Evolutionary conservation across 2,329 filamentous ascomycete species (phyloP).

Genomic region (Fusarium sp.): DNA sequence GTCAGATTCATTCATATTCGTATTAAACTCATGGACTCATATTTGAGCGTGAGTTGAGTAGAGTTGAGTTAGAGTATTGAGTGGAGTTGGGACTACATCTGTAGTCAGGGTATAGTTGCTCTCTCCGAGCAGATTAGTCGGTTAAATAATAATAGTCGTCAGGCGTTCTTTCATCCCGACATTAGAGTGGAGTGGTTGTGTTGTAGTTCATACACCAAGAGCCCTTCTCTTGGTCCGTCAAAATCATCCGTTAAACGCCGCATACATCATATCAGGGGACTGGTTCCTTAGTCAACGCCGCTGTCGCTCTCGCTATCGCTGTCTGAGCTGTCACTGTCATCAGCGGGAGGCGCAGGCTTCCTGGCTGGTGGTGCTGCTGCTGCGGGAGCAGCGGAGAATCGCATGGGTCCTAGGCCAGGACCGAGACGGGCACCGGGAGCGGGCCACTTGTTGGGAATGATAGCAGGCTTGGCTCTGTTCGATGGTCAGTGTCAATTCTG

Average conservation of each 20-base stretch:
- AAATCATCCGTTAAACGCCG: conserved; percentile 7
- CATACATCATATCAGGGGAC: neutral
- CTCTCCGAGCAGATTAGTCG: conserved; percentile 24
- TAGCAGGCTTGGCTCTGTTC: conserved; percentile 17
- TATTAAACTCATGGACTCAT: conserved; percentile 31
- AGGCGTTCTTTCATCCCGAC: conserved; percentile 1
- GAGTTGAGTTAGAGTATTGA: conserved; percentile 13
- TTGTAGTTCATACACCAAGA: conserved; percentile 16
- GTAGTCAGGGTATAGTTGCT: conserved; percentile 25
- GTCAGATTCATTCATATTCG: conserved; percentile 18
- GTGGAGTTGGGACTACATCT: conserved; percentile 21
- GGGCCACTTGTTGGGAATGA: conserved; percentile 24
- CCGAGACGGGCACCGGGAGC: conserved; percentile 19
- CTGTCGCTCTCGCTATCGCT: conserved; percentile 6
- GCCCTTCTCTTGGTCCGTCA: conserved; percentile 4
- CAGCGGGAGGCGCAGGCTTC: conserved; percentile 8
- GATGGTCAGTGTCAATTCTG: neutral
- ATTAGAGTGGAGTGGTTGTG: conserved; percentile 20
- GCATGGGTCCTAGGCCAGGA: conserved; percentile 10
- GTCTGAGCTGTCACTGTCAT: conserved; percentile 6
- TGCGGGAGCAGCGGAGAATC: conserved; percentile 6
- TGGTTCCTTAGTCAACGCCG: conserved; percentile 25
- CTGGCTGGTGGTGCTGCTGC: conserved; percentile 6
- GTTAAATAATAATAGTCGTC: neutral
- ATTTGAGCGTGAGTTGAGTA: conserved; percentile 10